Percentiles rank a stretch among this genome's conserved stretches.
These are phyloP conservation scores for Funneliformis caledonium DNA, from an alignment of 371 early-diverging fungal genomes.

Conservation along the genomic window DNA sequence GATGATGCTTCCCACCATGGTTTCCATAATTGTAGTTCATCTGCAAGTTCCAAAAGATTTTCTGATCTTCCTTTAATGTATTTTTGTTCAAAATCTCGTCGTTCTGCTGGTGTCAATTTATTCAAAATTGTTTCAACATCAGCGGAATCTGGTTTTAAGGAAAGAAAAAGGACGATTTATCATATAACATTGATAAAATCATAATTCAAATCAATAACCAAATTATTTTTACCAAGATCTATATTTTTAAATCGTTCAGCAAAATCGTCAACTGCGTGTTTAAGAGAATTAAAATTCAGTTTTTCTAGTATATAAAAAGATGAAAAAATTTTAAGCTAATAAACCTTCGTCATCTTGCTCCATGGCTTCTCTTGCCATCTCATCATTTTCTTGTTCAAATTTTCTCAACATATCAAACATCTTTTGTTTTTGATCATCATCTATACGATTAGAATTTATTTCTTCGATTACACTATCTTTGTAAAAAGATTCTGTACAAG, in stretches of 20 bases:
- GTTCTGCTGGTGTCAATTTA: conserved; percentile 12
- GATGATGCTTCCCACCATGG: conserved; percentile 31
- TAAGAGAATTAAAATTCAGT: background rate
- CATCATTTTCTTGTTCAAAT: conserved; percentile 30
- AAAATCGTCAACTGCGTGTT: conserved; percentile 12
- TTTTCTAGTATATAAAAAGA: background rate
- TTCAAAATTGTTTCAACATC: conserved; percentile 33
- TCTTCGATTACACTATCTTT: conserved; percentile 64
- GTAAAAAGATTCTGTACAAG: conserved; percentile 73
- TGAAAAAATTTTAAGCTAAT: background rate
- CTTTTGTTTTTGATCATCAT: conserved; percentile 25
- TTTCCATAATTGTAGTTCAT: conserved; percentile 35
- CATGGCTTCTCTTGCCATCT: conserved; percentile 10
- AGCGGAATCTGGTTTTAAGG: conserved; percentile 4
- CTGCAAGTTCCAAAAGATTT: background rate
- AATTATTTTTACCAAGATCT: conserved; percentile 22
- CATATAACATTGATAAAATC: background rate
- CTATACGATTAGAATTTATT: conserved; percentile 42
- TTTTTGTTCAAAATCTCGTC: conserved; percentile 26
- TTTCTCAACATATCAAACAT: conserved; percentile 25
- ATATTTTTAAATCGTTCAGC: conserved; percentile 25
- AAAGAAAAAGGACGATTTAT: background rate
- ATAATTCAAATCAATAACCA: background rate
- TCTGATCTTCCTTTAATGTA: conserved; percentile 18
- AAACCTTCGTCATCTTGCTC: conserved; percentile 5